Base-by-base conservation (phyloP, 306 rosid genomes). In the Hippophae rhamnoides region DNA sequence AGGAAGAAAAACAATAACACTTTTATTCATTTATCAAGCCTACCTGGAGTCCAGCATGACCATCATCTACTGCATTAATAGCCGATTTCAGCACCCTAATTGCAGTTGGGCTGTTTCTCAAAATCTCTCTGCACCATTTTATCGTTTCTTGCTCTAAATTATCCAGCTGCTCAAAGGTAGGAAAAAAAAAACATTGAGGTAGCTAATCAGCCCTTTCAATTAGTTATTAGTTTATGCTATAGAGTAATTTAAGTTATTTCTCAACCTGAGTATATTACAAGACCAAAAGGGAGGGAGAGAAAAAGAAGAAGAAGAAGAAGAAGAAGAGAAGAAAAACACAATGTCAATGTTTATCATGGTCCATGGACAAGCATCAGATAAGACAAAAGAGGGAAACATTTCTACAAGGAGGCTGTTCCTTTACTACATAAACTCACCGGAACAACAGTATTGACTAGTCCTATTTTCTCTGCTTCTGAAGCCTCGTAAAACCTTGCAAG, bases 31-130 rank as follows among this genome's bases (percentile, higher is more conserved):
- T 31, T 31, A 31, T 31, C n/a, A 49, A 13, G 53, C 23, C 7
- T 69, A 87, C 96, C 92, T 87, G 95, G 49, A 90, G 95, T 52
- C 97, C 92, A 26, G 95, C 87, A 64, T 92, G 96, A 13, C 98
- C 96, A 40, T 92, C 96, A 61, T 87, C 96, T 23, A 83, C 93
- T 7, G 95, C 96, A 69, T 87, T 87, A 67, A 92, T 85, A 74
- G 96, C 85, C 12, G 88, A 79, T 71, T 92, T 85, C 58, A 92
- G 79, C 69, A 92, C 82, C 43, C 95, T 86, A 56, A 92, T 73
- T 10, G 98, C 93, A 11, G 95, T 87, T 26, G 96, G 96, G 66
- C 95, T 92, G 72, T 87, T 92, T 72, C 95, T 76, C 62, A 87
- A 73, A 51, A 87, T 85, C 81, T 87, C 89, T 46, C 93, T 68